Percentiles rank a stretch among this genome's conserved stretches.
These are phyloP conservation scores for Phytophthora tubulina DNA, from an alignment of 352 stramenopile species.

Conservation along the genomic window DNA sequence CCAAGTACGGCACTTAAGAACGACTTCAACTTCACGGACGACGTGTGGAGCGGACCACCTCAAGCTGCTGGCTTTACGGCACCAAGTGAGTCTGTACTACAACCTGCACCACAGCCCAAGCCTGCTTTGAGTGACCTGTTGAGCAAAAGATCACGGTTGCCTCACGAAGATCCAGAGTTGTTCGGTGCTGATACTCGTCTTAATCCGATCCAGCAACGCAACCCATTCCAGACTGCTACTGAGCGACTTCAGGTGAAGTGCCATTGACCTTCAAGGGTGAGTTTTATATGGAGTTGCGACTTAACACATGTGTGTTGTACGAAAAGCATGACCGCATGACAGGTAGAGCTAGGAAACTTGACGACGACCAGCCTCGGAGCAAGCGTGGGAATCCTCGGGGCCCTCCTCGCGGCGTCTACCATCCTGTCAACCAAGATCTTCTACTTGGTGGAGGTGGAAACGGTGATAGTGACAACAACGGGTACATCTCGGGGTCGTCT, in stretches of 20 bases:
- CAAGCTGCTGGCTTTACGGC: conserved; percentile 19
- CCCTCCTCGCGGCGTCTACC: conserved; percentile 60
- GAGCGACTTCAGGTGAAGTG: conserved; percentile 67
- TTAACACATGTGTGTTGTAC: not conserved
- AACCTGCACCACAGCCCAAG: conserved; percentile 14
- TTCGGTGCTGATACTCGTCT: conserved; percentile 26
- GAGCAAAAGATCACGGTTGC: conserved; percentile 40
- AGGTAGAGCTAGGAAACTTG: conserved; percentile 48
- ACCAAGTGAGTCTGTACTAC: conserved; percentile 21
- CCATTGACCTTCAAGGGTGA: not conserved
- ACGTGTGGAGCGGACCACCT: conserved; percentile 27
- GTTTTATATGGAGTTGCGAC: not conserved
- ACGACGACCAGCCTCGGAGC: conserved; percentile 44
- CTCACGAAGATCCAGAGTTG: conserved; percentile 37
- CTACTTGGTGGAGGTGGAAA: conserved; percentile 55
- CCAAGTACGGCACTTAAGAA: conserved; percentile 4
- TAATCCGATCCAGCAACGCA: conserved; percentile 37
- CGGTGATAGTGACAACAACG: conserved; percentile 30
- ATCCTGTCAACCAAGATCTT: conserved; percentile 81
- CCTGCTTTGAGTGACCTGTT: conserved; percentile 50
- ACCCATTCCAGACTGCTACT: conserved; percentile 77
- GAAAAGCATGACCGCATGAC: conserved; percentile 56
- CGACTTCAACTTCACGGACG: conserved; percentile 23
- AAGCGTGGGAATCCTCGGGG: conserved; percentile 38
- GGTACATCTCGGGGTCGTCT: conserved; percentile 41